Percentiles rank a stretch among this genome's conserved stretches.
Evolutionary conservation across 129 eudicot species (phyloP).

Genomic region (Flaveria linearis): DNA sequence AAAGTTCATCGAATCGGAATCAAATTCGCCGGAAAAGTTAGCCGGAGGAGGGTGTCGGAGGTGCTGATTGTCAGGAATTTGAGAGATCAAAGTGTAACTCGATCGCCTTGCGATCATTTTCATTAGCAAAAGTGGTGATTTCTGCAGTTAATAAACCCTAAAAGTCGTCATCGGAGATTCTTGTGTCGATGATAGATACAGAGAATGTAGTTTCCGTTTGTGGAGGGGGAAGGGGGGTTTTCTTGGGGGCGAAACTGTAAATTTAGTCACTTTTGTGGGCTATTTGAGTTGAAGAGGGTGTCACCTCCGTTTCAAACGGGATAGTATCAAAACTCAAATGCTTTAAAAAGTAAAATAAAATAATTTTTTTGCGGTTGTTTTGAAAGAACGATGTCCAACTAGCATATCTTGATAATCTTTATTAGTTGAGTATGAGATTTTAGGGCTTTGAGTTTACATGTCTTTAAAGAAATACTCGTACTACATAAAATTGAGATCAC

Average conservation of each 20-base stretch:
- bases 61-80: constrained; percentile 39
- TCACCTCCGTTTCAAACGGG: background rate
- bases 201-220: constrained; percentile 20
- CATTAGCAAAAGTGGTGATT: constrained; percentile 34
- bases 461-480: too few relatives aligned
- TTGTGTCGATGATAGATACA: background rate
- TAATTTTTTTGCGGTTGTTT: too few relatives aligned
- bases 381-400: too few relatives aligned
- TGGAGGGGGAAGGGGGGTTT: constrained; percentile 33
- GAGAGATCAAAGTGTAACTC: constrained; percentile 55
- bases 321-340: background rate
- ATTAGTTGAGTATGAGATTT: too few relatives aligned
- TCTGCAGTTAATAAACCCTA: constrained; percentile 3
- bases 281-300: background rate
- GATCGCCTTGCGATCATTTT: constrained; percentile 63
- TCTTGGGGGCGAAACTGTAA: constrained; percentile 27
- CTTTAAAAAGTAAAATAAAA: too few relatives aligned
- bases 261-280: background rate
- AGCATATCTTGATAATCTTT: too few relatives aligned
- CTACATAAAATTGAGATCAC: too few relatives aligned
- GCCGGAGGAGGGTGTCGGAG: constrained; percentile 31
- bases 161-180: constrained; percentile 20
- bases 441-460: too few relatives aligned
- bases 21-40: constrained; percentile 29
- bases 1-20: constrained; percentile 38